Evolutionary conservation across 169 alveolate genomes (phyloP), one percentile per base, ranked within the genome.

Genomic region (Plasmodium billcollinsi): DNA sequence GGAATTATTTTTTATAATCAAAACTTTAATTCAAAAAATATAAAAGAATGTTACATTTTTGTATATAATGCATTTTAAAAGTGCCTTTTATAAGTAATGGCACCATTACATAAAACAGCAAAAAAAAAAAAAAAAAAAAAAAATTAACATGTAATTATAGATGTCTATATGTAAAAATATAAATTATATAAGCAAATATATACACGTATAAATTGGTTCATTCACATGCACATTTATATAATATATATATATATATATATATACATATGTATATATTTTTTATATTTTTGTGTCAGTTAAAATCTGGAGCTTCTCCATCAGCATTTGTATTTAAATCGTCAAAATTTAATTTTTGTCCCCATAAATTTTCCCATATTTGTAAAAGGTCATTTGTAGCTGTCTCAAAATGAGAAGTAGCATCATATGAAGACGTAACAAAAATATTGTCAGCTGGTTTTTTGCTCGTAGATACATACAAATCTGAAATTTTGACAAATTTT

Each of bases 371-470:
- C 83, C 91, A 95, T 96, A 96, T 95, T 72, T 89, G 76, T 54
- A 99, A 92, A 12, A 98, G 98, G 85, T 98, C 99, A 50, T 97
- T 97, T 39, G 98, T 94, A n/a, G 99, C 99, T 43, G 98, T 92
- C 93, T 99, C 99, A 89, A 99, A 99, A 94, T 99, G 99, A 59
- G 98, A 95, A 52, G 99, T 96, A 14, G 99, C 99, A 85, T 98
- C 99, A 94, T 97, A 98, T 20, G 99, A 96, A 62, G 93, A 93
- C 24, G 99, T 96, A 24, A 99, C 97, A 90, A 93, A 98, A 14
- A 98, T 94, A 76, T 97, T 95, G 74, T 97, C 98, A 29, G 89
- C 90, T 39, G 85, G 91, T 18, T 98, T 99, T 33, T 95, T 96
- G 47, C 93, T 97, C 2, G 95, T 91, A 6, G 99, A 98, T 9